These are phyloP conservation scores for Kodamaea sagamina DNA, from an alignment of 805 yeast genomes.

Conservation along the genomic window DNA sequence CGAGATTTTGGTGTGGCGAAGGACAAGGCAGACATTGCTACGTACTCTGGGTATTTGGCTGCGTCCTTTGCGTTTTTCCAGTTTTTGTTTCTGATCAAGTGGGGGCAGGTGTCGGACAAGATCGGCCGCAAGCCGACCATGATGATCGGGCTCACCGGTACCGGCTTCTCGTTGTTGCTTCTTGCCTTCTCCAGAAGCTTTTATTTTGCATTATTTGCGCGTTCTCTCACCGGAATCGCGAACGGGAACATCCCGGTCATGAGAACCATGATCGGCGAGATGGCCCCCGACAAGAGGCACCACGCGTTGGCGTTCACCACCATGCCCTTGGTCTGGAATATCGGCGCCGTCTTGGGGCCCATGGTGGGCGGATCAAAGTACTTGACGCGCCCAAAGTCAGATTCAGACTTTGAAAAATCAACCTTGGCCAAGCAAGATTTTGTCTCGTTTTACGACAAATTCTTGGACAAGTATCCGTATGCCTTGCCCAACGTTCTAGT, in stretches of 20 bases:
- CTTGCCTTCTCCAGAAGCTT: constrained; percentile 34
- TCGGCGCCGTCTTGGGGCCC: constrained; percentile 36
- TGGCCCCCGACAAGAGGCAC: constrained; percentile 31
- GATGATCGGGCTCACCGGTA: constrained; percentile 29
- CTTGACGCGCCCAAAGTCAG: constrained; percentile 27
- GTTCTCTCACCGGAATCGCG: constrained; percentile 30
- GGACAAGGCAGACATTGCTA: constrained; percentile 22
- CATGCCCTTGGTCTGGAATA: constrained; percentile 34
- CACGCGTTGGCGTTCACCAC: constrained; percentile 34
- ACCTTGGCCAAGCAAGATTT: not conserved
- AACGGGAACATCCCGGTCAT: constrained; percentile 37
- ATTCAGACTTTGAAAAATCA: not conserved
- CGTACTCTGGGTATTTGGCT: constrained; percentile 24
- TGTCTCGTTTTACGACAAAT: constrained; percentile 25
- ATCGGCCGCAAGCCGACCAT: constrained; percentile 33
- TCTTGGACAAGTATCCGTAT: constrained; percentile 36
- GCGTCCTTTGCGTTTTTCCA: constrained; percentile 26
- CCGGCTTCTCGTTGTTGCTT: constrained; percentile 24
- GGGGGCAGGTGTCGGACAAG: constrained; percentile 33
- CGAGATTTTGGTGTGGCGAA: constrained; percentile 25
- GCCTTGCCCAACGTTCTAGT: constrained; percentile 42
- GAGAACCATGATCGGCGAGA: constrained; percentile 35
- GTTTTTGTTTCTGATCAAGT: constrained; percentile 26
- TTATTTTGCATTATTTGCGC: constrained; percentile 31
- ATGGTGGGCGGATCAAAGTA: constrained; percentile 33